Conservation (phyloP, 371 early-diverging fungal genomes). For the Mortierella sp. region DNA sequence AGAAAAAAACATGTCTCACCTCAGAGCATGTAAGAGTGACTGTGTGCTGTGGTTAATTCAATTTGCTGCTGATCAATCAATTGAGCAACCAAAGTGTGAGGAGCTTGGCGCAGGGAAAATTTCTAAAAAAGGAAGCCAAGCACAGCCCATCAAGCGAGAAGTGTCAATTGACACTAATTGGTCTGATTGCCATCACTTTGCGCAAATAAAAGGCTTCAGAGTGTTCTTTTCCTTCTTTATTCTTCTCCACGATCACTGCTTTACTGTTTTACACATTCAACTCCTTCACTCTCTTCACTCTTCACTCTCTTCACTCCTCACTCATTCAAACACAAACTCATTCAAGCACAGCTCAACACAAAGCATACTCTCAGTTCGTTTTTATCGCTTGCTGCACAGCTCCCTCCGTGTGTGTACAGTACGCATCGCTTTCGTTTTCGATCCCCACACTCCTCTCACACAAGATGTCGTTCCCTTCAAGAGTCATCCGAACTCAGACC, state of each 20-base stretch:
- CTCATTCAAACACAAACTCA: background rate
- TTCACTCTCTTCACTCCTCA: background rate
- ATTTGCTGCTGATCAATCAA: no score
- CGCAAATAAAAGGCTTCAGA: no score
- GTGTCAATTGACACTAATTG: no score
- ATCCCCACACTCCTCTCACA: background rate
- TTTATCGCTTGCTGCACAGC: background rate
- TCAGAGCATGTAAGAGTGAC: background rate
- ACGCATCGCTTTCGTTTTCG: background rate
- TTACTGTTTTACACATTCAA: no score
- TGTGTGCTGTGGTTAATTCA: no score
- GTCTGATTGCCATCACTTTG: no score
- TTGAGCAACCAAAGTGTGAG: no score
- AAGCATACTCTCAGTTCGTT: background rate
- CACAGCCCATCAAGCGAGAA: no score
- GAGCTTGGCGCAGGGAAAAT: no score
- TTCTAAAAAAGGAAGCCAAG: no score
- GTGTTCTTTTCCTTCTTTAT: background rate
- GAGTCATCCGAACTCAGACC: constrained; percentile 30
- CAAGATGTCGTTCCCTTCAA: background rate
- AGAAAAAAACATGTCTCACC: background rate
- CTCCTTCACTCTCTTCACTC: background rate
- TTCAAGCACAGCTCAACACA: background rate
- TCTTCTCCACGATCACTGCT: background rate
- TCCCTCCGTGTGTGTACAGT: background rate